Evolutionary conservation across 1,284 basidiomycete genomes (phyloP), one percentile per base, ranked within the genome.

Genomic region (Ganoderma sinense): DNA sequence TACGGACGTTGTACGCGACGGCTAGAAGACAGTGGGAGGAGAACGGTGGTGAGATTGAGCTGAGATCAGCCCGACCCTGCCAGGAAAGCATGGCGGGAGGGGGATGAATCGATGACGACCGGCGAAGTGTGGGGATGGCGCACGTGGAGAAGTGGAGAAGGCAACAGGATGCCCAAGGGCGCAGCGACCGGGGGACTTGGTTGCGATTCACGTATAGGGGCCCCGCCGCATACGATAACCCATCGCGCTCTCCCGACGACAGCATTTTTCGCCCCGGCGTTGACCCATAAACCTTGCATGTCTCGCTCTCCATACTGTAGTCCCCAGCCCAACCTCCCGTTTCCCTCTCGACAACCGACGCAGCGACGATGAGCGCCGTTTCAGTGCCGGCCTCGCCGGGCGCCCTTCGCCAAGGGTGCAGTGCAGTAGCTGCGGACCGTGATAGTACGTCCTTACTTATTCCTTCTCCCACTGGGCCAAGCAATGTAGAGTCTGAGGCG

Each of bases 321-420:
- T 40, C 39, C 23, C 59, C 5, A 60, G 14, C 40, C 59, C 10
- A 5, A 13, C 23, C 20, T 33, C 29, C 23, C 53, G 53, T 31
- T 20, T 33, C 53, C 29, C 53, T 8, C 29, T 33, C 39, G 14
- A 40, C 59, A 26, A n/a, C 14, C 59, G 39, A 26, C n/a, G 23
- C 56, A 40, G 39, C 59, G 36, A 61, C 55, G 59, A 73, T 73
- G 72, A 73, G 68, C 70, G 56, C 68, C 23, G 68, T 36, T 36
- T 10, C 36, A 36, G 36, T 36, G 36, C 36, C 36, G 36, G 10
- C 36, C 36, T 36, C 36, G 36, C 36, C 36, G 36, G 36, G 36
- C 36, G 36, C 36, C 36, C 3, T 36, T 7, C 36, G 36, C 36
- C n/a, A n/a, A n/a, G 66, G 36, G 43, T 20, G 53, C 63, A 18